Base-by-base conservation (phyloP, 768 basidiomycete genomes). In the Strobilomyces dryophilus region DNA sequence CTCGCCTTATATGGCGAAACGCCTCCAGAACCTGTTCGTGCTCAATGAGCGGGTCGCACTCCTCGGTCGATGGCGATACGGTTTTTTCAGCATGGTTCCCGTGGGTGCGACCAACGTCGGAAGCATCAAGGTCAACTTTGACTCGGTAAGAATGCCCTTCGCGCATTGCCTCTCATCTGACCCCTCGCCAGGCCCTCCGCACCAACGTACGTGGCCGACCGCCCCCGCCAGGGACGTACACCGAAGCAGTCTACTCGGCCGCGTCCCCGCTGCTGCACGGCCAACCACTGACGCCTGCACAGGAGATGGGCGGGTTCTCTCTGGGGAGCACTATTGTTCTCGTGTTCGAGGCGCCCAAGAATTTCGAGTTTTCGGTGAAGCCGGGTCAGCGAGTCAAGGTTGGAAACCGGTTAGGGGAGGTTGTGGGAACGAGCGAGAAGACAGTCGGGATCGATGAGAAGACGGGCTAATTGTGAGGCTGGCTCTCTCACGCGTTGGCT, bases 31-130 rank as follows among this genome's bases (percentile, higher is more conserved):
- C 66, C 73, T 98, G 17, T 99, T 99, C 59, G 94, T 99, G 9
- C 78, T 99, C n/a, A 98, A 99, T 66, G 97, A 99, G 73, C 85
- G 97, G 21, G 95, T 98, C 9, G 93, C 95, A 2, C 77, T 99
- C 20, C 82, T 98, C 29, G 97, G 97, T 7, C 75, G 92, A 50
- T 98, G 97, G 97, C 84, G 83, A 65, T 75, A 97, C 61, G 97
- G 97, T 1, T 98, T 98, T 78, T 99, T 97, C 69, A 76, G 87
- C 26, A 98, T 98, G 93, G 84, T 97, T 0, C 97, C 97, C 10
- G 95, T 99, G 27, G 97, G 97, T 3, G 97, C 97, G 2, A 98
- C 95, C 11, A 98, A 99, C 68, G 97, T 98, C 47, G 97, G 97
- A 5, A 89, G 87, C 57, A 98, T 99, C 72, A 87, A 87, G 59